Evolutionary conservation across 495 filamentous ascomycete genomes (phyloP).

Genomic region (Aspergillus panamensis): DNA sequence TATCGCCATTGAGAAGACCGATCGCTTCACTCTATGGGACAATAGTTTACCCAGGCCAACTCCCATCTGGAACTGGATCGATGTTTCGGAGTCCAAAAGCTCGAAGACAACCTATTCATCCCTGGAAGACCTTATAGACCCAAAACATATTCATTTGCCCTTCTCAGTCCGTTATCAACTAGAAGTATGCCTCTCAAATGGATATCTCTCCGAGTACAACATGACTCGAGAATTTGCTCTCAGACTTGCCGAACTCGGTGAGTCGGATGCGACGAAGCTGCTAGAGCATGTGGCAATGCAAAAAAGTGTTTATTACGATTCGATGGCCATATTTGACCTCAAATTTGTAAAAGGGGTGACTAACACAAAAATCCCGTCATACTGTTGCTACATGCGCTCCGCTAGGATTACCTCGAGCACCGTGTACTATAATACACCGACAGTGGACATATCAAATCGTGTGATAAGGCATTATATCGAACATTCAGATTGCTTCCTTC

Average conservation of each 20-base stretch:
- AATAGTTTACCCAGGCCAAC: slow-evolving; percentile 18
- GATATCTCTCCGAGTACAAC: slow-evolving; percentile 74
- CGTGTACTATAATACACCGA: slow-evolving; percentile 71
- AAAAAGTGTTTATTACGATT: slow-evolving; percentile 59
- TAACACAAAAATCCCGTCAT: slow-evolving; percentile 56
- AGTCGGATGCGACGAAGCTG: slow-evolving; percentile 46
- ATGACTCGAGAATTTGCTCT: slow-evolving; percentile 62
- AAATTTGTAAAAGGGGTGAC: slow-evolving; percentile 41
- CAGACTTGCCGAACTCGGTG: slow-evolving; percentile 51
- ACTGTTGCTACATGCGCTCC: slow-evolving; percentile 72
- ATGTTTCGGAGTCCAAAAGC: slow-evolving; percentile 26
- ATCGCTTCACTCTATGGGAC: slow-evolving; percentile 22
- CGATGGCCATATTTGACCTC: slow-evolving; percentile 69
- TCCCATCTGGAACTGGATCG: slow-evolving; percentile 57
- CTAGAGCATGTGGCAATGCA: slow-evolving; percentile 61
- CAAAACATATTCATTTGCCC: slow-evolving; percentile 48
- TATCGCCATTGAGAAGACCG: slow-evolving; percentile 42
- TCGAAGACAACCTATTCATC: slow-evolving; percentile 22
- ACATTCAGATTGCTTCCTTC: slow-evolving; percentile 77
- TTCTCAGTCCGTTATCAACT: slow-evolving; percentile 85
- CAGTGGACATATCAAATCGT: slow-evolving; percentile 82
- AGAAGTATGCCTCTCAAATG: slow-evolving; percentile 83
- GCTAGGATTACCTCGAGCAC: slow-evolving; percentile 80
- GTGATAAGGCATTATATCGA: slow-evolving; percentile 69
- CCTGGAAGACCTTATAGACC: slow-evolving; percentile 32